Evolutionary conservation across 1,139 yeast genomes (phyloP).

Genomic region (Sugiyamaella sp.): DNA sequence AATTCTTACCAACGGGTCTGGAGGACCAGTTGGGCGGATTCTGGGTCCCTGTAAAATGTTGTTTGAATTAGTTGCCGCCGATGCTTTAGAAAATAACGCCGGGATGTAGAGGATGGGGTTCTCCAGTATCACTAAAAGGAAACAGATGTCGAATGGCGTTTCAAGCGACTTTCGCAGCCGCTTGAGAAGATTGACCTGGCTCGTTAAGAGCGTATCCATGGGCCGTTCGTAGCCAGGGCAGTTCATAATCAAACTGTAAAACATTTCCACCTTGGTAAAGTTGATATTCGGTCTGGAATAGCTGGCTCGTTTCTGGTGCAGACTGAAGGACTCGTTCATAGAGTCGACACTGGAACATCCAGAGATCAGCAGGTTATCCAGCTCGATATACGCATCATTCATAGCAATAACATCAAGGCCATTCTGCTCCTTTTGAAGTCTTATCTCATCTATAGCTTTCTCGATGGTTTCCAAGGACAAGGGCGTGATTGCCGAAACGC

Average conservation of each 20-base stretch:
- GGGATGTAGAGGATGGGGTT: constrained; percentile 38
- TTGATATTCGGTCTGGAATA: constrained; percentile 38
- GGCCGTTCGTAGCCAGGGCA: constrained; percentile 27
- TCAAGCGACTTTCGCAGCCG: constrained; percentile 33
- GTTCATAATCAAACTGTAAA: constrained; percentile 30
- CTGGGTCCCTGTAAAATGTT: constrained; percentile 15
- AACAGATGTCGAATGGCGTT: constrained; percentile 34
- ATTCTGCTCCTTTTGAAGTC: background rate
- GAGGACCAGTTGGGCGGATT: constrained; percentile 12
- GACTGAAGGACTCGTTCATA: constrained; percentile 35
- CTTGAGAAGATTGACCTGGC: constrained; percentile 34
- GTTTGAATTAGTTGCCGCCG: constrained; percentile 10
- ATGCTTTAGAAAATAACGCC: constrained; percentile 30
- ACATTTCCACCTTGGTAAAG: constrained; percentile 30
- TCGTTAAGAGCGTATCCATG: constrained; percentile 29
- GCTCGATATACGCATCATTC: background rate
- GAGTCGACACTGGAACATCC: constrained; percentile 34
- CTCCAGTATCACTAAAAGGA: constrained; percentile 40
- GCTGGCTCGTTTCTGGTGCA: constrained; percentile 30
- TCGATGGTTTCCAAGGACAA: constrained; percentile 1
- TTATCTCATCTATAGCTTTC: constrained; percentile 1
- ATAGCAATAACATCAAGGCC: background rate
- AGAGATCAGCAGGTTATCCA: constrained; percentile 1
- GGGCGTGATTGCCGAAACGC: constrained; percentile 3
- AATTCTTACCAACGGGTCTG: constrained; percentile 8